Percentiles rank a stretch among this genome's conserved stretches.
Conservation (phyloP, 352 stramenopile species). For the Globisporangium megalacanthum region DNA sequence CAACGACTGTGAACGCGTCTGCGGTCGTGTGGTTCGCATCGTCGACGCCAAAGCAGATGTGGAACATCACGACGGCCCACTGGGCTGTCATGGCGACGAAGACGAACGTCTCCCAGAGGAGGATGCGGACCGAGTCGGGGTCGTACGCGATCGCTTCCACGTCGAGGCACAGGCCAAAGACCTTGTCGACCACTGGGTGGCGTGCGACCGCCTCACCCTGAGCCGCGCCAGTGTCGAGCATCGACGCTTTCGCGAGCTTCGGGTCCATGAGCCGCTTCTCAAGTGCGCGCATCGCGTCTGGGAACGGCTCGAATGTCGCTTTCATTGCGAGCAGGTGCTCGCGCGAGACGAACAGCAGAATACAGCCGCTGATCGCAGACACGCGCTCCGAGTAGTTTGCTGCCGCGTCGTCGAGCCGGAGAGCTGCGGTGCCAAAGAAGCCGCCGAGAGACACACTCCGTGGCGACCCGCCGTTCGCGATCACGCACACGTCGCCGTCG, state of each 20-base stretch:
- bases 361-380: slow-evolving; percentile 43
- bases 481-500: slow-evolving; percentile 44
- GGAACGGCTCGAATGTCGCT: slow-evolving; percentile 22
- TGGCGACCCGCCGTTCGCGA: slow-evolving; percentile 25
- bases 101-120: slow-evolving; percentile 57
- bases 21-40: neutral
- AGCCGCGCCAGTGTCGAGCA: neutral
- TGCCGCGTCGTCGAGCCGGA: slow-evolving; percentile 29
- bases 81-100: slow-evolving; percentile 49
- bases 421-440: slow-evolving; percentile 46
- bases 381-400: slow-evolving; percentile 44
- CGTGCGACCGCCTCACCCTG: neutral
- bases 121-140: slow-evolving; percentile 37
- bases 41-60: slow-evolving; percentile 38
- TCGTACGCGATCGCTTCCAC: slow-evolving; percentile 28
- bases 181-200: slow-evolving; percentile 2
- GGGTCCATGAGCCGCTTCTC: slow-evolving; percentile 45
- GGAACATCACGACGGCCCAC: slow-evolving; percentile 37
- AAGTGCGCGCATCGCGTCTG: slow-evolving; percentile 28
- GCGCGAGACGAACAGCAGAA: slow-evolving; percentile 46
- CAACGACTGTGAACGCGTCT: slow-evolving; percentile 27
- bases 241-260: slow-evolving; percentile 38
- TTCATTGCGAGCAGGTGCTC: slow-evolving; percentile 41
- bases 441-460: slow-evolving; percentile 37
- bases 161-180: slow-evolving; percentile 4